Evolutionary conservation across 2,329 filamentous ascomycete genomes (phyloP).

Genomic region (Talaromyces albobiverticillius): DNA sequence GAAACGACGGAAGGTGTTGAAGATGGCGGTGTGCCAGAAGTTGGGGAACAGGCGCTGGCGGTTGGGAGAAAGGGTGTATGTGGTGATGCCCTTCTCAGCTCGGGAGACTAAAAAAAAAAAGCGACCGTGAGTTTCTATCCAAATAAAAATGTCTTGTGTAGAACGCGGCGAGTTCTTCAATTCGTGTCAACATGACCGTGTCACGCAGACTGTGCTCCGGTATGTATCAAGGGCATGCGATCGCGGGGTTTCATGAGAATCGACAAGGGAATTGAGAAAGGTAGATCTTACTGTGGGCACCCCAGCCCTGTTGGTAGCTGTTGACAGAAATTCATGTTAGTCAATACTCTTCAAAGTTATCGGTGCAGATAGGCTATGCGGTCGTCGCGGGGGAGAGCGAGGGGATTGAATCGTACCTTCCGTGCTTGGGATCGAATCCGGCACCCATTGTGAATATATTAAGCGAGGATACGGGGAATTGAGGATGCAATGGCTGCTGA

Average conservation of each 20-base stretch:
- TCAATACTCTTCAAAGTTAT: background rate
- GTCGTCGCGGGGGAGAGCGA: no score
- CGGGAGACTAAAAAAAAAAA: constrained; percentile 24
- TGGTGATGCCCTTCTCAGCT: constrained; percentile 59
- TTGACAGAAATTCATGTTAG: constrained; percentile 1
- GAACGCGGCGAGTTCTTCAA: background rate
- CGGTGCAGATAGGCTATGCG: no score
- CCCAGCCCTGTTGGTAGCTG: constrained; percentile 10
- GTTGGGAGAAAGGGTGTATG: constrained; percentile 80
- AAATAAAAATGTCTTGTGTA: background rate
- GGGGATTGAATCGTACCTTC: constrained; percentile 9
- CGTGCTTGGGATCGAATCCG: constrained; percentile 11
- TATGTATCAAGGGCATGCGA: background rate
- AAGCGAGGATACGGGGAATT: constrained; percentile 4
- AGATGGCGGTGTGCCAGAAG: constrained; percentile 75
- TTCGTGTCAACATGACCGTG: background rate
- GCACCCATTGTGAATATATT: constrained; percentile 12
- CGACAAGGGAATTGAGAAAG: background rate
- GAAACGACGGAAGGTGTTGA: constrained; percentile 91
- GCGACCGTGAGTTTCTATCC: constrained; percentile 18
- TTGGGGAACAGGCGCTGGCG: constrained; percentile 85
- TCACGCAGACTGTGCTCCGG: background rate
- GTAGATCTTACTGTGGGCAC: constrained; percentile 11
- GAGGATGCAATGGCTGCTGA: background rate
- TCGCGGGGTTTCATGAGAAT: background rate